Percentiles rank a stretch among this genome's conserved stretches.
Conservation (phyloP, 345 rosid species). For the Euphorbia pulcherrima region DNA sequence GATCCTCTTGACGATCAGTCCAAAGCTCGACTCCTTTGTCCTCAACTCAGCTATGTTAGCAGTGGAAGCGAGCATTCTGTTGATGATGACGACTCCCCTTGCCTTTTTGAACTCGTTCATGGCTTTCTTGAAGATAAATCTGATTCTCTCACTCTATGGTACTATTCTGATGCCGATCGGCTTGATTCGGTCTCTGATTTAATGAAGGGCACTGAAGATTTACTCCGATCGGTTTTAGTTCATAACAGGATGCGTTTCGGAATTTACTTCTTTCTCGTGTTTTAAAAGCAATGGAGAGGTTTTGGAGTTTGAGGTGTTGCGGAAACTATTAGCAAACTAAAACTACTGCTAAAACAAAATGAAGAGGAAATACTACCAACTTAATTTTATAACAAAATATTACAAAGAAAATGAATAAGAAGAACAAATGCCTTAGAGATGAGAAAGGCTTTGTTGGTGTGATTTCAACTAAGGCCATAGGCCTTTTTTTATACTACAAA, state of each 20-base stretch:
- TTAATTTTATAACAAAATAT: too few relatives aligned
- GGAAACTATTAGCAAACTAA: too few relatives aligned
- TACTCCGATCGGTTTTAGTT: conserved; percentile 12
- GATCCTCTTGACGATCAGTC: conserved; percentile 58
- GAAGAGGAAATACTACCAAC: too few relatives aligned
- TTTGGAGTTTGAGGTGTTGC: conserved; percentile 31
- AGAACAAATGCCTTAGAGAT: too few relatives aligned
- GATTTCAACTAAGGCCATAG: too few relatives aligned
- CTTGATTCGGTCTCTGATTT: conserved; percentile 29
- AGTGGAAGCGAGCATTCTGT: conserved; percentile 82
- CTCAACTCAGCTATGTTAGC: conserved; percentile 41
- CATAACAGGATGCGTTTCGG: conserved; percentile 42
- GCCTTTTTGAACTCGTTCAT: conserved; percentile 78
- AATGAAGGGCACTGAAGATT: conserved; percentile 32
- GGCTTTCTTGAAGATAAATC: conserved; percentile 52
- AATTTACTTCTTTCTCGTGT: conserved; percentile 41
- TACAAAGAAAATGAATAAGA: too few relatives aligned
- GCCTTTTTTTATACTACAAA: too few relatives aligned
- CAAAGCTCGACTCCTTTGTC: conserved; percentile 55
- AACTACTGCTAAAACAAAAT: too few relatives aligned
- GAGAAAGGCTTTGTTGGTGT: too few relatives aligned
- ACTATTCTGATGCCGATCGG: conserved; percentile 49
- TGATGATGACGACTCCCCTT: conserved; percentile 52
- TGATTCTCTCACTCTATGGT: background rate
- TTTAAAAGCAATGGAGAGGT: conserved; percentile 40